A percentile compares a stretch with the other conserved stretches of the same genome.
These are phyloP conservation scores for Marsdenia floribunda DNA, from an alignment of 257 asterid genomes.

Conservation along the genomic window DNA sequence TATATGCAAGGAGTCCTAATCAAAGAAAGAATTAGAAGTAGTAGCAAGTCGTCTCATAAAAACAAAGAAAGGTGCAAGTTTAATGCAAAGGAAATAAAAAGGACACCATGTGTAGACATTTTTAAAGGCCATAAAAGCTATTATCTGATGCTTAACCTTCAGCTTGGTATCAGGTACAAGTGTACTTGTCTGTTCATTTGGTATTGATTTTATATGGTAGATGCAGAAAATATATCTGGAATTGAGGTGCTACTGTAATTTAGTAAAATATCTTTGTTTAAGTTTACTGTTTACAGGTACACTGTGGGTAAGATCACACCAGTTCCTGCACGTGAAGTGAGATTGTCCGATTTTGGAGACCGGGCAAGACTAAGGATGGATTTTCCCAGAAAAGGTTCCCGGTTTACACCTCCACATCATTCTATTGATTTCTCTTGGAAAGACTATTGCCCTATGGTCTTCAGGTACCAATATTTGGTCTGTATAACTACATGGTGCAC, in stretches of 20 bases:
- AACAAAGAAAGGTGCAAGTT: slow-evolving; percentile 50
- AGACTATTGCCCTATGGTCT: slow-evolving; percentile 98
- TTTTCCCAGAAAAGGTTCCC: slow-evolving; percentile 85
- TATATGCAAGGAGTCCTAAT: slow-evolving; percentile 96
- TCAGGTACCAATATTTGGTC: slow-evolving; percentile 50
- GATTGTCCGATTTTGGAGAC: slow-evolving; percentile 81
- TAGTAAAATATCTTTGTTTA: slow-evolving; percentile 28
- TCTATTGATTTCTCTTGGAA: slow-evolving; percentile 87
- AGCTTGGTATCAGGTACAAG: slow-evolving; percentile 85
- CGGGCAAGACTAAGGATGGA: slow-evolving; percentile 88
- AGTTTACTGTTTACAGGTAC: slow-evolving; percentile 86
- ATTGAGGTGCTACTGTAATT: background rate
- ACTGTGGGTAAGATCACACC: slow-evolving; percentile 95
- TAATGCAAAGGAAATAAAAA: slow-evolving; percentile 49
- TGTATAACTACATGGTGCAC: background rate
- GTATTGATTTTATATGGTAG: background rate
- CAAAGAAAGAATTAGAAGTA: slow-evolving; percentile 56
- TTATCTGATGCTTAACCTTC: slow-evolving; percentile 88
- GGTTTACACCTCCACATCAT: slow-evolving; percentile 81
- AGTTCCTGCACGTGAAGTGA: slow-evolving; percentile 86
- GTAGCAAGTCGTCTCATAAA: slow-evolving; percentile 43
- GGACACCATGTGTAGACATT: slow-evolving; percentile 41
- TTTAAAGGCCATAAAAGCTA: slow-evolving; percentile 67
- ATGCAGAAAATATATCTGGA: background rate
- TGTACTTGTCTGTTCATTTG: slow-evolving; percentile 8